Conservation (phyloP, 1,284 basidiomycete genomes). For the Coriolopsis trogii region DNA sequence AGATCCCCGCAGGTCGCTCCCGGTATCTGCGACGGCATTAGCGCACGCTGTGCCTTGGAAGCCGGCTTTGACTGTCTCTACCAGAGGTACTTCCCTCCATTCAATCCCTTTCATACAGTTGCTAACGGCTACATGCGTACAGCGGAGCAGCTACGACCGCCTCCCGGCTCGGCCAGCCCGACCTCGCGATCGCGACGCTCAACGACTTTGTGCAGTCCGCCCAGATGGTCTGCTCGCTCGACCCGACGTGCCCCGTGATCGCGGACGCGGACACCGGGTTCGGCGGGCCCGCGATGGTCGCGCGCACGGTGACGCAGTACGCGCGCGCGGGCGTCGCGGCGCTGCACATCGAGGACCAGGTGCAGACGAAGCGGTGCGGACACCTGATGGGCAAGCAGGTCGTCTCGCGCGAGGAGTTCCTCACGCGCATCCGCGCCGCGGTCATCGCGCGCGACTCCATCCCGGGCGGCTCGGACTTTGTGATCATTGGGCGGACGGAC, state of each 20-base stretch:
- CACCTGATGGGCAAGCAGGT: constrained; percentile 82
- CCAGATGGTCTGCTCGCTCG: constrained; percentile 67
- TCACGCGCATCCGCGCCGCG: constrained; percentile 78
- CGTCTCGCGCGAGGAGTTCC: constrained; percentile 75
- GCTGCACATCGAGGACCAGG: constrained; percentile 84
- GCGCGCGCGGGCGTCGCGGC: constrained; percentile 73
- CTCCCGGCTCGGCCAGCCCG: constrained; percentile 75
- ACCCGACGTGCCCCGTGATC: constrained; percentile 70
- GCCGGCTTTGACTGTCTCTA: constrained; percentile 78
- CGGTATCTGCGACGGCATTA: constrained; percentile 83
- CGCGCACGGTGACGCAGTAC: constrained; percentile 76
- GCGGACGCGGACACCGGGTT: constrained; percentile 86
- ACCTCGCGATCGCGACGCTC: constrained; percentile 80
- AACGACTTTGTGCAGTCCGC: constrained; percentile 74
- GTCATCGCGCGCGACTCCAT: constrained; percentile 72
- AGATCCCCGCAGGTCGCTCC: constrained; percentile 56
- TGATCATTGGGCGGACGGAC: constrained; percentile 84
- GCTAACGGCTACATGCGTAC: constrained; percentile 1
- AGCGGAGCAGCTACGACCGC: constrained; percentile 79
- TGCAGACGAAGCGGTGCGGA: constrained; percentile 82
- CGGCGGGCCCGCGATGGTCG: constrained; percentile 77
- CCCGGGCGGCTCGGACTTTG: constrained; percentile 74
- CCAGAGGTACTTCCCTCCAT: constrained; percentile 47
- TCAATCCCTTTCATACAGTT: neutral
- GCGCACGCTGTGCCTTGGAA: constrained; percentile 76